phyloP scores from a whole-genome alignment of 2,329 filamentous ascomycete species.

The Colletotrichum tofieldiae region DNA sequence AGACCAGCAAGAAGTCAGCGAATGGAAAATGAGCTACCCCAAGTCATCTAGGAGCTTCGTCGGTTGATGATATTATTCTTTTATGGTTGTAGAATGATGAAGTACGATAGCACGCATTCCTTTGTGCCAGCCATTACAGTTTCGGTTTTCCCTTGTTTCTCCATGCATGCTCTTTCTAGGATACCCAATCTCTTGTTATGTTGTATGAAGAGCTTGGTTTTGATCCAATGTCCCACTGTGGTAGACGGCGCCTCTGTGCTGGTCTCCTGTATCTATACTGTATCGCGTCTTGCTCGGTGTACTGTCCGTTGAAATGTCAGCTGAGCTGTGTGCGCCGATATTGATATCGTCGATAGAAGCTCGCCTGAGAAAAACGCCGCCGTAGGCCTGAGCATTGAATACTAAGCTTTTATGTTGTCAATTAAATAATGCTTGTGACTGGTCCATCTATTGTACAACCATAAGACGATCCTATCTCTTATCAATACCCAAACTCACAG shows the following conservation, averaged over 20 bases:
- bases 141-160: neutral
- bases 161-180: neutral
- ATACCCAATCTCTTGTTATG: neutral
- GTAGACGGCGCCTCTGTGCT: neutral
- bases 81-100: neutral
- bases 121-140: neutral
- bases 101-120: neutral
- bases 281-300: neutral
- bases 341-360: neutral
- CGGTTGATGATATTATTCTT: neutral
- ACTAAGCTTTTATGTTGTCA: neutral
- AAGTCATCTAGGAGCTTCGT: neutral
- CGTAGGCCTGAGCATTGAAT: neutral
- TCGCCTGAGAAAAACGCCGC: neutral
- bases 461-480: neutral
- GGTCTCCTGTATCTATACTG: no score
- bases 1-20: constrained; percentile 21
- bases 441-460: neutral
- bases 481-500: constrained; percentile 6
- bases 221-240: neutral
- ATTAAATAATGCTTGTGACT: neutral
- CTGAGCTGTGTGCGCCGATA: neutral
- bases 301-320: neutral
- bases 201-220: neutral
- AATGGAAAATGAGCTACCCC: neutral